A percentile compares a stretch with the other conserved stretches of the same genome.
These are phyloP conservation scores for Hygrocybe punicea DNA, from an alignment of 768 basidiomycete genomes.

Conservation along the genomic window DNA sequence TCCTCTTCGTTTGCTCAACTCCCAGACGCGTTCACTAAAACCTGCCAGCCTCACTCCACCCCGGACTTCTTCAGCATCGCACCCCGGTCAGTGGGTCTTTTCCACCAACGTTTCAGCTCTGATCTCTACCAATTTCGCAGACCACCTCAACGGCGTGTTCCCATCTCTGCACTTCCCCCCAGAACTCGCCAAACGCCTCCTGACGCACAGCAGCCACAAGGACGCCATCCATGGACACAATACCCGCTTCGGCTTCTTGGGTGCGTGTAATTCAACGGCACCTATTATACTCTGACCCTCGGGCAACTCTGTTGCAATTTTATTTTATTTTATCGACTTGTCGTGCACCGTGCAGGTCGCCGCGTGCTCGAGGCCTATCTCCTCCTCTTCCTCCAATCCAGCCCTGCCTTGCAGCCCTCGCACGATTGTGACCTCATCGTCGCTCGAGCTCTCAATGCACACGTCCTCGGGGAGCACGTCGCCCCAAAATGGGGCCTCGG, in stretches of 20 bases:
- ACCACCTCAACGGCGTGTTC: constrained; percentile 64
- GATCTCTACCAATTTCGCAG: no score
- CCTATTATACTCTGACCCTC: no score
- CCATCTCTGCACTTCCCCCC: constrained; percentile 64
- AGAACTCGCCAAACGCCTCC: constrained; percentile 65
- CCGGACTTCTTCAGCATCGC: no score
- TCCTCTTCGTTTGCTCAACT: no score
- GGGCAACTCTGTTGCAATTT: no score
- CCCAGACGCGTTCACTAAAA: no score
- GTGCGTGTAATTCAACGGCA: constrained; percentile 37
- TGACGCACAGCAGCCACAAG: constrained; percentile 77
- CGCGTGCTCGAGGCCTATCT: constrained; percentile 75
- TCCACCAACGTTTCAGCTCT: no score
- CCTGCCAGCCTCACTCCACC: no score
- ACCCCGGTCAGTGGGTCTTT: no score
- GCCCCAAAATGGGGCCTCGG: constrained; percentile 75
- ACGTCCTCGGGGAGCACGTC: constrained; percentile 68
- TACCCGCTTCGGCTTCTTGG: constrained; percentile 66
- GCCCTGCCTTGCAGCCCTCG: constrained; percentile 41
- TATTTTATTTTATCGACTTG: no score
- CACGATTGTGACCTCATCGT: constrained; percentile 59
- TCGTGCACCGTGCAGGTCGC: constrained; percentile 51
- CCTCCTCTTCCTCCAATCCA: constrained; percentile 64
- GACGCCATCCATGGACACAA: constrained; percentile 69
- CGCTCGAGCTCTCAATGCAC: constrained; percentile 60